These are phyloP conservation scores for Rhizophora apiculata DNA, from an alignment of 345 rosid species.

Conservation along the genomic window DNA sequence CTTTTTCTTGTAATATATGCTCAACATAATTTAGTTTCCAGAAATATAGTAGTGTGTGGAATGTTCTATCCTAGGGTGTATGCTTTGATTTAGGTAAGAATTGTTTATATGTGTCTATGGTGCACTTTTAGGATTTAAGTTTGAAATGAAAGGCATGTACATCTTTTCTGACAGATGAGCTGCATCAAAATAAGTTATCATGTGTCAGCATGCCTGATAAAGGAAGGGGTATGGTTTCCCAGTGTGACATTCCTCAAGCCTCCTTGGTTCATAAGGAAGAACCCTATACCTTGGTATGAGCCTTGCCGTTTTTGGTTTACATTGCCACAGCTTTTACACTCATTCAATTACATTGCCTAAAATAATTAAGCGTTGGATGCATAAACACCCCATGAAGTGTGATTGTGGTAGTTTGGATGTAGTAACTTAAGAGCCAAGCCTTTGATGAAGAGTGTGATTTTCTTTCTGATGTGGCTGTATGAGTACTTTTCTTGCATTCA, in stretches of 20 bases:
- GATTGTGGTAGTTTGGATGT: too few species aligned
- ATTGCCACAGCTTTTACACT: background rate
- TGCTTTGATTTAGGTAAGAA: background rate
- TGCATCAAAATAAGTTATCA: conserved; percentile 34
- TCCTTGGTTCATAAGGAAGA: conserved; percentile 68
- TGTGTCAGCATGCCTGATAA: conserved; percentile 52
- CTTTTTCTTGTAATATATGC: too few species aligned
- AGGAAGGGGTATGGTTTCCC: conserved; percentile 77
- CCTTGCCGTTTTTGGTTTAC: conserved; percentile 1
- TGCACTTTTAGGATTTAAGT: background rate
- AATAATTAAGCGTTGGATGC: too few species aligned
- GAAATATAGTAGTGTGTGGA: background rate
- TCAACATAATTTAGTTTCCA: background rate
- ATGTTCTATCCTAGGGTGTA: too few species aligned
- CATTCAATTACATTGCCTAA: too few species aligned
- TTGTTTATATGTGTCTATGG: background rate
- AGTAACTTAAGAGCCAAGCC: too few species aligned
- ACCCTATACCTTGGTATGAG: conserved; percentile 64
- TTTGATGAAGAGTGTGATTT: too few species aligned
- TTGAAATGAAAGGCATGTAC: conserved; percentile 3
- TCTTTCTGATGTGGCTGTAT: too few species aligned
- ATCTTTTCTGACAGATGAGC: conserved; percentile 40
- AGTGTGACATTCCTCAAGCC: conserved; percentile 58
- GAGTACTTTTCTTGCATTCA: background rate
- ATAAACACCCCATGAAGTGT: too few species aligned